Conservation (phyloP, 2,329 filamentous ascomycete species). For the Tolypocladium ovalisporum region DNA sequence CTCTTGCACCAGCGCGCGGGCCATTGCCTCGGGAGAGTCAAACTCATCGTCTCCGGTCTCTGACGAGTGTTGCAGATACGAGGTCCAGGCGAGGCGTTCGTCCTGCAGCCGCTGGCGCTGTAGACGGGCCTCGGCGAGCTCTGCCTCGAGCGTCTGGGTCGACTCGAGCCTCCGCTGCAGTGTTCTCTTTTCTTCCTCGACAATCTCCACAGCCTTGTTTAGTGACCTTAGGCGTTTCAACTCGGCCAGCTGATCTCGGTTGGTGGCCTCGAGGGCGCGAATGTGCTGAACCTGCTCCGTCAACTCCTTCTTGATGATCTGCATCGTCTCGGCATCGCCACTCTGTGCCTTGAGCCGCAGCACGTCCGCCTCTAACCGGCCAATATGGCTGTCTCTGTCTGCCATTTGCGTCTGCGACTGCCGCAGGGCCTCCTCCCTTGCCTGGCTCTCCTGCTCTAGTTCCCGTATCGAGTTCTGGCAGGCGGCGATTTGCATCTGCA, state of each 20-base stretch:
- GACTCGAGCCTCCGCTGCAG: conserved; percentile 68
- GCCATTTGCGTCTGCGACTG: conserved; percentile 55
- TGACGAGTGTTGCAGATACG: conserved; percentile 64
- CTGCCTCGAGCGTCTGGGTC: conserved; percentile 61
- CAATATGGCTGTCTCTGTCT: conserved; percentile 60
- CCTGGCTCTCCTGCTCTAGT: conserved; percentile 45
- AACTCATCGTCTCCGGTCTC: conserved; percentile 59
- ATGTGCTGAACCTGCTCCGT: conserved; percentile 91
- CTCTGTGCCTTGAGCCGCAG: conserved; percentile 76
- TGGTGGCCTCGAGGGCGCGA: conserved; percentile 67
- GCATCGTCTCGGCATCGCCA: conserved; percentile 75
- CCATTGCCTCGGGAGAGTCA: conserved; percentile 78
- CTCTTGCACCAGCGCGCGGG: conserved; percentile 73
- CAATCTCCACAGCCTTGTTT: conserved; percentile 80
- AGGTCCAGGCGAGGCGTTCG: conserved; percentile 76
- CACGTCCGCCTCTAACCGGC: conserved; percentile 71
- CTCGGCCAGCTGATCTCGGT: conserved; percentile 68
- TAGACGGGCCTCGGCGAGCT: conserved; percentile 68
- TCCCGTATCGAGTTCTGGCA: conserved; percentile 42
- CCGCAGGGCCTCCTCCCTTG: conserved; percentile 45
- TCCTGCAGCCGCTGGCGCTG: conserved; percentile 83
- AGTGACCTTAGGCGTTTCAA: conserved; percentile 71
- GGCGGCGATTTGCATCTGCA: conserved; percentile 40
- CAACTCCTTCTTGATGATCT: conserved; percentile 76
- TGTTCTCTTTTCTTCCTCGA: conserved; percentile 87